These are phyloP conservation scores for Neurospora sp. DNA, from an alignment of 495 filamentous ascomycete species.

Conservation along the genomic window DNA sequence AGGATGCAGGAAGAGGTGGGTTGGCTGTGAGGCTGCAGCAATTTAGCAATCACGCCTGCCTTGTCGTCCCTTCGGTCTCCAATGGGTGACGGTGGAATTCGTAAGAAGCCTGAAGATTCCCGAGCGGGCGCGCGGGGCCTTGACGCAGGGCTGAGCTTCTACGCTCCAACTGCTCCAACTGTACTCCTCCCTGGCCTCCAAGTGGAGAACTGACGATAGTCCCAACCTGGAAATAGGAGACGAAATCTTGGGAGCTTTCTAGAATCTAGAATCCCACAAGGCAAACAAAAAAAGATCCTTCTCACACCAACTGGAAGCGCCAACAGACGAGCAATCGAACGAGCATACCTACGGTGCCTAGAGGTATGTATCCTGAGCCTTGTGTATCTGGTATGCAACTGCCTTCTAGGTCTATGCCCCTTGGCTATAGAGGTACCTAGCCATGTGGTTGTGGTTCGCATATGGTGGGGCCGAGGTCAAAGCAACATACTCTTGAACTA, in stretches of 20 bases:
- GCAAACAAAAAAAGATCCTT: neutral
- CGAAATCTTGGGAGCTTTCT: neutral
- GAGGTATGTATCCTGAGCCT: neutral
- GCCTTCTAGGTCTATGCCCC: neutral
- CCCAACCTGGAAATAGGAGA: neutral
- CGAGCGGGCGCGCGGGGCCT: neutral
- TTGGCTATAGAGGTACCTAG: neutral
- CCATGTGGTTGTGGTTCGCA: neutral
- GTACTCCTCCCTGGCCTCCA: neutral
- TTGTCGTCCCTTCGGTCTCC: slow-evolving; percentile 2
- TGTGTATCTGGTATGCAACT: neutral
- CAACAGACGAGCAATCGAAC: neutral
- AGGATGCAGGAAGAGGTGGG: neutral
- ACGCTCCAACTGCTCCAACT: neutral
- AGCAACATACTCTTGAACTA: neutral
- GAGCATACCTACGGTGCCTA: neutral
- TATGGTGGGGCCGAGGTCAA: slow-evolving; percentile 1
- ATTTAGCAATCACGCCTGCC: slow-evolving; percentile 6
- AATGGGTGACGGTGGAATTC: slow-evolving; percentile 22
- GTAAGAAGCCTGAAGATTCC: slow-evolving; percentile 28
- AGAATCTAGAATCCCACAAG: neutral
- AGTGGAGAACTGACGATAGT: neutral
- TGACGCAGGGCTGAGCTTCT: slow-evolving; percentile 7
- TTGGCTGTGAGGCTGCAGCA: slow-evolving; percentile 17
- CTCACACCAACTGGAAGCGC: neutral